A percentile compares a stretch with the other conserved stretches of the same genome.
Conservation (phyloP, 192 early-diverging fungal genomes). For the Oehlia diaphana region DNA sequence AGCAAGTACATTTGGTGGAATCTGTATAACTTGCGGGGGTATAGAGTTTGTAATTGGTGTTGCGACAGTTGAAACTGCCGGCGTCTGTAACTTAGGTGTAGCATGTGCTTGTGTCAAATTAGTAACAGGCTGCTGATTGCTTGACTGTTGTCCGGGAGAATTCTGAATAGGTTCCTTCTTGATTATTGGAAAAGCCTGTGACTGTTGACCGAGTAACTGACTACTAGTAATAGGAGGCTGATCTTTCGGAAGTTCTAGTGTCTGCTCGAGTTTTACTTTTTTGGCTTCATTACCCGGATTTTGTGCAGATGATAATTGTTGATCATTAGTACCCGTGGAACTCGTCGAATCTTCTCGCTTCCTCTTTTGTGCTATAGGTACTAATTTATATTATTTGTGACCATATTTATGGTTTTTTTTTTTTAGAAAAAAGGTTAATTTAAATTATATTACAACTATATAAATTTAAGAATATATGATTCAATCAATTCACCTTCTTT, state of each 20-base stretch:
- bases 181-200: neutral
- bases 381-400: neutral
- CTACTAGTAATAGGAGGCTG: neutral
- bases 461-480: neutral
- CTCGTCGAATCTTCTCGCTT: slow-evolving; percentile 5
- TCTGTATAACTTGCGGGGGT: neutral
- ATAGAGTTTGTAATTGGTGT: neutral
- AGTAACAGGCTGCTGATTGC: neutral
- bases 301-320: neutral
- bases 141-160: neutral
- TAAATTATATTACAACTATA: neutral
- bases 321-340: neutral
- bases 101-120: neutral
- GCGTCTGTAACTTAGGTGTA: neutral
- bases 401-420: no score
- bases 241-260: neutral
- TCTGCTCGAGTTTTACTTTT: slow-evolving; percentile 1
- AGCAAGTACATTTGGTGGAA: neutral
- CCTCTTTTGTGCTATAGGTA: neutral
- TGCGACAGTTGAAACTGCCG: neutral
- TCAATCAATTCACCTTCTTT: slow-evolving; percentile 3
- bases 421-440: neutral
- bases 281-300: neutral
- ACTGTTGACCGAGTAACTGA: neutral
- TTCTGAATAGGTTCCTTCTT: neutral